Base-by-base conservation (phyloP, 208 protist species). In the Trypanosoma brucei region DNA sequence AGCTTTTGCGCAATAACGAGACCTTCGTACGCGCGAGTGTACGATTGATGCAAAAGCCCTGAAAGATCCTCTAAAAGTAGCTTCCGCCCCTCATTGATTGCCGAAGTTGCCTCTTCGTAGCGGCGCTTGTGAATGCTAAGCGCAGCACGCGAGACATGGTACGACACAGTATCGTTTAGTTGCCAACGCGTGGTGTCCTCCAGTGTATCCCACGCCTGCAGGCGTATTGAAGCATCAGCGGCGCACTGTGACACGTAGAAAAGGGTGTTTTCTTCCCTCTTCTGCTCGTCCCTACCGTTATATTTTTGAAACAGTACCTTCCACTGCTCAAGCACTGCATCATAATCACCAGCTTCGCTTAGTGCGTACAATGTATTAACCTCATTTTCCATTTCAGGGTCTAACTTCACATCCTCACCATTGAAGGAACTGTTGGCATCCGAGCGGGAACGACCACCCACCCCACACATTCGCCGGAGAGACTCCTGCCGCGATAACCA, bases 1-100 rank as follows among this genome's bases (percentile, higher is more conserved):
- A 99, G 78, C 72, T 99, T 95, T 75, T 99, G 98, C 49, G 98
- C 87, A 11, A 86, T 67, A 3, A 99, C 96, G 34, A 99, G 76
- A 2, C 82, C 76, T 3, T 95, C 80, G 79, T 99, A 99, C 9
- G 87, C 84, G 9, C 87, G 79, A 13, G 71, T 74, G 63, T 96
- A 94, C 2, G 90, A 94, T 72, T 96, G 86, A 60, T 92, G 80
- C 55, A 95, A 73, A 11, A 93, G 65, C 13, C 81, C 82, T 35
- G 86, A 75, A 48, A 94, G 55, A 35, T 94, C 79, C 39, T 85
- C 75, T 61, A 93, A 72, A 3, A 94, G 70, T 46, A 89, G 48
- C 55, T 76, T 81, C 7, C 84, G 79, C 2, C 85, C 86, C 6
- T 87, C 78, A 40, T 62, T 65, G 13, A 94, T 79, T 9, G 71